Evolutionary conservation across 257 asterid species (phyloP).

Genomic region (Jacaranda mimosifolia): DNA sequence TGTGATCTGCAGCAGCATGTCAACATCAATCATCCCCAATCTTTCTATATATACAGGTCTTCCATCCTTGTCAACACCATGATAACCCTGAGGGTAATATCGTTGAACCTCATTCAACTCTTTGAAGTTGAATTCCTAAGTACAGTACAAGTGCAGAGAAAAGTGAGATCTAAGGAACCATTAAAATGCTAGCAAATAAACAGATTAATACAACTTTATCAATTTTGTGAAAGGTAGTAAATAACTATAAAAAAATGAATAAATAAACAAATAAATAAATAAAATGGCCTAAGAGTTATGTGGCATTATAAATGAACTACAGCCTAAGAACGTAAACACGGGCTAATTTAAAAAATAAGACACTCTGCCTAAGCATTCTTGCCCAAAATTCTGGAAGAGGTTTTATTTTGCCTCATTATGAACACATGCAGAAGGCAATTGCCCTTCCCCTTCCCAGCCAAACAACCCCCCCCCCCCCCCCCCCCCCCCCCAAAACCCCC

Average conservation of each 20-base stretch:
- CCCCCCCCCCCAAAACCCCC: too few relatives aligned
- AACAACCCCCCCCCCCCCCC: too few relatives aligned
- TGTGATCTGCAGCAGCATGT: conserved; percentile 55
- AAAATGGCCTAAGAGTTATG: conserved; percentile 15
- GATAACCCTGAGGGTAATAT: conserved; percentile 64
- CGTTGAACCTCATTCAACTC: conserved; percentile 55
- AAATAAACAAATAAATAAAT: background rate
- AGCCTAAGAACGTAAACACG: background rate
- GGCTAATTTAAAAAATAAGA: background rate
- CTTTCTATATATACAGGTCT: conserved; percentile 63
- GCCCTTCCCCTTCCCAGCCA: background rate
- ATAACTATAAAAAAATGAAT: background rate
- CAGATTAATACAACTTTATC: background rate
- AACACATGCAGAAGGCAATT: background rate
- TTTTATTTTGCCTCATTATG: background rate
- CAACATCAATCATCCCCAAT: conserved; percentile 50
- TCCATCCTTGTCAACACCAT: conserved; percentile 63
- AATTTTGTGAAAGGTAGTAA: background rate
- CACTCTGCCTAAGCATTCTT: background rate
- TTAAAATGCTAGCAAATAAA: background rate
- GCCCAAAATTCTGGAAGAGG: conserved; percentile 2
- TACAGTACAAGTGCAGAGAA: conserved; percentile 2
- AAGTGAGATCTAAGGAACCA: conserved; percentile 25
- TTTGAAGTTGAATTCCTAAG: conserved; percentile 57
- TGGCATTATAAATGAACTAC: background rate